These are phyloP conservation scores for Akanthomyces uredinophilus DNA, from an alignment of 2,329 filamentous ascomycete species.

Conservation along the genomic window DNA sequence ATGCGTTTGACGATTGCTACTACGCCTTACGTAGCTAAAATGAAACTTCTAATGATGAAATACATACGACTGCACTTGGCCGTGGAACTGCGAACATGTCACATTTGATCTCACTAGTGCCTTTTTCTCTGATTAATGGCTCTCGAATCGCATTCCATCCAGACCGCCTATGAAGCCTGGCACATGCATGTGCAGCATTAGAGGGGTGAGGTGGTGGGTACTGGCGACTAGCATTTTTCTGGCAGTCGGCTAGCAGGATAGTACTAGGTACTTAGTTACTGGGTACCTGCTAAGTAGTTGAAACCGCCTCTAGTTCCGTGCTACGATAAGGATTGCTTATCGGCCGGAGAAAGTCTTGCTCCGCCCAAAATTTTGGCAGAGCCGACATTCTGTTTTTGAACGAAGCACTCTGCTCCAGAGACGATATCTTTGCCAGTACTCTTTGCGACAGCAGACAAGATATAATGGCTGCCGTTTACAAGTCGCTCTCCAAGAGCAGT, in stretches of 20 bases:
- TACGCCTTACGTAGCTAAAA: slow-evolving; percentile 35
- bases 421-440: neutral
- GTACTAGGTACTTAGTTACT: neutral
- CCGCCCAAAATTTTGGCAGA: slow-evolving; percentile 27
- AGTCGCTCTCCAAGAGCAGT: slow-evolving; percentile 61
- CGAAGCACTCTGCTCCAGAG: neutral
- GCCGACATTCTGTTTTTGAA: neutral
- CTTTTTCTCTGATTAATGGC: neutral
- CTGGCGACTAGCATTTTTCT: neutral
- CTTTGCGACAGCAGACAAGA: neutral
- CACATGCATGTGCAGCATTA: neutral
- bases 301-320: neutral
- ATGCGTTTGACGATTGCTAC: slow-evolving; percentile 34
- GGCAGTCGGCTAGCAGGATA: neutral
- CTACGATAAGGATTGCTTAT: slow-evolving; percentile 30
- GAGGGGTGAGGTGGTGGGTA: neutral
- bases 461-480: slow-evolving; percentile 68
- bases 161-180: neutral
- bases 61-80: neutral
- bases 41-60: slow-evolving; percentile 25
- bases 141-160: neutral
- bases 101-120: neutral
- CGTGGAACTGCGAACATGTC: neutral
- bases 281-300: neutral
- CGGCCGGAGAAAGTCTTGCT: slow-evolving; percentile 24